Evolutionary conservation across 495 filamentous ascomycete species (phyloP).

Genomic region (Staphylotrichum tortipilum): DNA sequence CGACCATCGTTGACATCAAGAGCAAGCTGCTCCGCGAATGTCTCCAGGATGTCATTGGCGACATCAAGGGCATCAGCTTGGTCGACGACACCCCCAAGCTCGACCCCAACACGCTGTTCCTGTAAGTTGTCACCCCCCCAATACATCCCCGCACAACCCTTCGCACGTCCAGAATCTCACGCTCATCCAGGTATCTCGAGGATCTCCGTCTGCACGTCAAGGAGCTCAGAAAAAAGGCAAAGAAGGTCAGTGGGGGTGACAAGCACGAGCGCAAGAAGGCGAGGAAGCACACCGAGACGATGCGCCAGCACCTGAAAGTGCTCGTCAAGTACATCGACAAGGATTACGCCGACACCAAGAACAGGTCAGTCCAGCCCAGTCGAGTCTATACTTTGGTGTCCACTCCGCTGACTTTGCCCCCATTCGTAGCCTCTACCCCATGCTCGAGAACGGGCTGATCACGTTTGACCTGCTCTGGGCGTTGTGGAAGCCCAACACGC

Average conservation of each 20-base stretch:
- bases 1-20: constrained; percentile 77
- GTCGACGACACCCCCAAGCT: constrained; percentile 71
- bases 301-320: constrained; percentile 62
- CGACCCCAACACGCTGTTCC: constrained; percentile 83
- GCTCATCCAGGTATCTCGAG: constrained; percentile 53
- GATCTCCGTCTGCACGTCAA: constrained; percentile 60
- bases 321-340: constrained; percentile 73
- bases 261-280: constrained; percentile 51
- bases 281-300: constrained; percentile 58
- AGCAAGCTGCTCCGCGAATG: constrained; percentile 68
- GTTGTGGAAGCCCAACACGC: constrained; percentile 81
- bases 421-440: constrained; percentile 62
- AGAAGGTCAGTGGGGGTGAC: constrained; percentile 35
- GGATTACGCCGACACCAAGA: constrained; percentile 72
- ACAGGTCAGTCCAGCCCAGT: constrained; percentile 28
- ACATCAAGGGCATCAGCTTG: constrained; percentile 70
- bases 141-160: background rate
- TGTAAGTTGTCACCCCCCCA: constrained; percentile 30
- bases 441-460: constrained; percentile 76
- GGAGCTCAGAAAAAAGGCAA: constrained; percentile 52
- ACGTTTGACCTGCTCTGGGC: constrained; percentile 90
- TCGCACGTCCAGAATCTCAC: too few species aligned
- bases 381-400: background rate
- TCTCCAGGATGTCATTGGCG: constrained; percentile 67
- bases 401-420: background rate